Evolutionary conservation across 192 early-diverging fungal genomes (phyloP), one percentile per base, ranked within the genome.

Genomic region (Helicostylum pulchrum): DNA sequence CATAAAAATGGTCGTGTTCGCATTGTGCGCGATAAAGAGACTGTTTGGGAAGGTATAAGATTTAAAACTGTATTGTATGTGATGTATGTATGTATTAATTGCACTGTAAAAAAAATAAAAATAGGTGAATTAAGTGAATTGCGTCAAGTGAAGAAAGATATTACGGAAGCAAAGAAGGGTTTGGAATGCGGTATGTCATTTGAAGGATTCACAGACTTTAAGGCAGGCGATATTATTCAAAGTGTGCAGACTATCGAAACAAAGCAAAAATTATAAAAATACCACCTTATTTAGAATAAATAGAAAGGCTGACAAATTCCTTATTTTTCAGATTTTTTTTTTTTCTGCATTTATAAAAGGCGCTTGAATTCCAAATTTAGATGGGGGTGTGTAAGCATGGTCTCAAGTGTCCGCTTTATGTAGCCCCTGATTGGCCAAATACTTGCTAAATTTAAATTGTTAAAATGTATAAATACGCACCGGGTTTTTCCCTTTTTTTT

Each of bases 121-220:
- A 43, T 55, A 84, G 86, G 90, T 30, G 70, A 73, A 26, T 51
- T 94, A 50, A 86, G 87, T 70, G 80, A 86, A 31, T 82, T 99
- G 64, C 88, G 89, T 75, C 89, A 94, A 57, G 79, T 92, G 61
- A 99, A 97, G 74, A 90, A 94, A 55, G 92, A 95, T 67, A 88
- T 96, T 39, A 67, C 70, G 23, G 96, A 99, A 79, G 90, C 87
- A 31, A 83, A 83, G 61, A 99, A 97, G 76, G 95, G 94, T n/a
- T 78, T 90, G 30, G 96, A 99, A 80, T 99, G 94, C 71, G 96
- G 96, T 15, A 89, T 99, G 72, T 82, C 84, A 53, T 90, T 99
- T 78, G 91, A 91, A 15, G 87, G 84, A 10, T 97, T 93, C 68
- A 78, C 79, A 6, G 89, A 88, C 11, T 78, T 93, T 56, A 72